These are phyloP conservation scores for Salvia hispanica DNA, from an alignment of 257 asterid genomes.

Conservation along the genomic window DNA sequence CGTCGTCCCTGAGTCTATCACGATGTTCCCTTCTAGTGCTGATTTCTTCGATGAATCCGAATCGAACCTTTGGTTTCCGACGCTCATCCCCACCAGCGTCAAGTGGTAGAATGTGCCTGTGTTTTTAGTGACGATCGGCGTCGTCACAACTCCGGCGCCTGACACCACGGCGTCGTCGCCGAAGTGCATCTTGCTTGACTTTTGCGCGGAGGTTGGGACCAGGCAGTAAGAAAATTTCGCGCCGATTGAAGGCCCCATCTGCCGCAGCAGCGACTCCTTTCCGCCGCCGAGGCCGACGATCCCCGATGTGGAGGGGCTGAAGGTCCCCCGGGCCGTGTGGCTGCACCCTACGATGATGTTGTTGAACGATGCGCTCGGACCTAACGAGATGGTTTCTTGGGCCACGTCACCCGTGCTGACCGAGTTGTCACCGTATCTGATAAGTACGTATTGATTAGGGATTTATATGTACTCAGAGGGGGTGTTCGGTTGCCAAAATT, in stretches of 20 bases:
- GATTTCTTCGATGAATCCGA: background rate
- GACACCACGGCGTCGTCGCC: conserved; percentile 43
- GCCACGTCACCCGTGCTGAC: too few relatives aligned
- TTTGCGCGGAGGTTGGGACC: conserved; percentile 28
- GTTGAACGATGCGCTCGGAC: too few relatives aligned
- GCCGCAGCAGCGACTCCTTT: conserved; percentile 27
- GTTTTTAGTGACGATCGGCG: conserved; percentile 39
- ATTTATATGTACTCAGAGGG: too few relatives aligned
- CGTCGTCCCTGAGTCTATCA: conserved; percentile 68
- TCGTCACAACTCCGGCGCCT: conserved; percentile 45
- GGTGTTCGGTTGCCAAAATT: too few relatives aligned
- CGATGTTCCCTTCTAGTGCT: conserved; percentile 42
- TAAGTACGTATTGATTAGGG: too few relatives aligned
- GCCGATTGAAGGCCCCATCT: conserved; percentile 38
- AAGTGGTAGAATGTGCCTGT: conserved; percentile 45
- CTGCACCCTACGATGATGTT: too few relatives aligned
- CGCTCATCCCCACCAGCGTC: conserved; percentile 52
- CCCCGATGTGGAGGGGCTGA: too few relatives aligned
- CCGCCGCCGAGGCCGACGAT: too few relatives aligned
- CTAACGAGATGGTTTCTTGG: too few relatives aligned
- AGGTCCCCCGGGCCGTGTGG: too few relatives aligned
- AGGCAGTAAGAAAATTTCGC: conserved; percentile 74
- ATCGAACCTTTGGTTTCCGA: conserved; percentile 36
- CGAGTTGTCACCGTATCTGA: too few relatives aligned
- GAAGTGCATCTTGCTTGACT: conserved; percentile 50